Percentiles rank a stretch among this genome's conserved stretches.
Conservation (phyloP, 371 early-diverging fungal species). For the Sporodiniella umbellata region DNA sequence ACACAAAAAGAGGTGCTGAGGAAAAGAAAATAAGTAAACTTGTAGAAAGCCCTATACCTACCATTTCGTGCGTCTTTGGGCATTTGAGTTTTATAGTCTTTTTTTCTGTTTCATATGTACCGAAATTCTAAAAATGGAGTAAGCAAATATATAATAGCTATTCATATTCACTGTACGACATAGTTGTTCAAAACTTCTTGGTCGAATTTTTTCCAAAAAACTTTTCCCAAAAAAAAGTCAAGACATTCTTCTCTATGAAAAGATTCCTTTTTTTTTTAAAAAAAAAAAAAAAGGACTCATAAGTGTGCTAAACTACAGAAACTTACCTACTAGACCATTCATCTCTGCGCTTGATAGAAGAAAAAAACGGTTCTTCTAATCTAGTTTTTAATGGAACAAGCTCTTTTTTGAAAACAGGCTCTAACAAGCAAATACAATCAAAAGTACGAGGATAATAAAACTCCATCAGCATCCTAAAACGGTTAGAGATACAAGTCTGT, state of each 20-base stretch:
- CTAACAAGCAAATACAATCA: constrained; percentile 27
- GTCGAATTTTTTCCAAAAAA: constrained; percentile 33
- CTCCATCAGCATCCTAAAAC: constrained; percentile 25
- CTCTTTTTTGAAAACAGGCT: constrained; percentile 24
- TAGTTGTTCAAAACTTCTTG: constrained; percentile 38
- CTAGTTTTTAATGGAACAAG: constrained; percentile 10
- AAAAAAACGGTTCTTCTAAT: too few species aligned
- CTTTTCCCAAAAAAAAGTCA: constrained; percentile 14
- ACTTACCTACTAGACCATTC: constrained; percentile 31
- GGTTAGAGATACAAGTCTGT: neutral
- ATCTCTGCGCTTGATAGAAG: constrained; percentile 21
- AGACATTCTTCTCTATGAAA: constrained; percentile 32
- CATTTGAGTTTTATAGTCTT: constrained; percentile 39
- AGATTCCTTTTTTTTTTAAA: too few species aligned
- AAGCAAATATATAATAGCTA: neutral
- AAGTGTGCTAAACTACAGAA: neutral
- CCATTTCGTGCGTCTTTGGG: constrained; percentile 38
- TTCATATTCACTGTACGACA: constrained; percentile 23
- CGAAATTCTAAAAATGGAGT: constrained; percentile 29
- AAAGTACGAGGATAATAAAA: constrained; percentile 35
- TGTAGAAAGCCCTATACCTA: too few species aligned
- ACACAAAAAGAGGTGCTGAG: too few species aligned
- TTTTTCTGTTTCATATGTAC: constrained; percentile 37
- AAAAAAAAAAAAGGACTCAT: too few species aligned
- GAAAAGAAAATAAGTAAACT: too few species aligned